A percentile compares a stretch with the other conserved stretches of the same genome.
Conservation (phyloP, 2,329 filamentous ascomycete species). For the Neofusicoccum sp. region DNA sequence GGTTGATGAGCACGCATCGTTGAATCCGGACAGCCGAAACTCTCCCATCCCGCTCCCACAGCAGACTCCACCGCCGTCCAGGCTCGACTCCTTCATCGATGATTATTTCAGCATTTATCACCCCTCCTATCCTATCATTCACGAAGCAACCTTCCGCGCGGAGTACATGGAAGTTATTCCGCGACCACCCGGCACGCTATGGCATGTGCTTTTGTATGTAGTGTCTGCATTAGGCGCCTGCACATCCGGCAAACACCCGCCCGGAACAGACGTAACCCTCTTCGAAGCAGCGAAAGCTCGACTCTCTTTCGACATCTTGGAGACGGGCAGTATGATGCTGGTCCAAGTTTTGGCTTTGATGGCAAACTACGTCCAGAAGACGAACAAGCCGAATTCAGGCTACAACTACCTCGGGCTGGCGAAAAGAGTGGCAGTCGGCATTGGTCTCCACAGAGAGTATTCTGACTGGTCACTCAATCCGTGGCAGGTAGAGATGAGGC, state of each 20-base stretch:
- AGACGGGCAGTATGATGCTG: conserved; percentile 52
- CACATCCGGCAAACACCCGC: conserved; percentile 45
- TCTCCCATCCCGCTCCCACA: background rate
- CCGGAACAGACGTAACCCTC: conserved; percentile 49
- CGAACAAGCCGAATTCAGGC: conserved; percentile 55
- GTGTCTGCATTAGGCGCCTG: conserved; percentile 50
- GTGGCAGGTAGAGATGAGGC: conserved; percentile 37
- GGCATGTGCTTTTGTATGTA: conserved; percentile 51
- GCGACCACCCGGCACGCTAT: conserved; percentile 44
- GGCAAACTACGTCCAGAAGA: conserved; percentile 54
- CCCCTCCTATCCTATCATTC: conserved; percentile 50
- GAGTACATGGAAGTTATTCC: conserved; percentile 49
- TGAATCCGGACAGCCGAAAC: background rate
- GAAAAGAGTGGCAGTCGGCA: conserved; percentile 52
- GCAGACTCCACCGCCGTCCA: background rate
- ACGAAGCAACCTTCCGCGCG: conserved; percentile 52
- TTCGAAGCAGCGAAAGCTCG: conserved; percentile 51
- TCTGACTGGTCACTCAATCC: conserved; percentile 50
- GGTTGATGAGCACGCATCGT: background rate
- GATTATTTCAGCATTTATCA: conserved; percentile 53
- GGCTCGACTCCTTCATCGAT: conserved; percentile 35
- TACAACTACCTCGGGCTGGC: conserved; percentile 54
- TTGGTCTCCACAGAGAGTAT: conserved; percentile 55
- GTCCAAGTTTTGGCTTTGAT: conserved; percentile 53
- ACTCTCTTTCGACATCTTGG: conserved; percentile 49